phyloP scores from a whole-genome alignment of 1,284 basidiomycete species.

The Albatrellus sp. region DNA sequence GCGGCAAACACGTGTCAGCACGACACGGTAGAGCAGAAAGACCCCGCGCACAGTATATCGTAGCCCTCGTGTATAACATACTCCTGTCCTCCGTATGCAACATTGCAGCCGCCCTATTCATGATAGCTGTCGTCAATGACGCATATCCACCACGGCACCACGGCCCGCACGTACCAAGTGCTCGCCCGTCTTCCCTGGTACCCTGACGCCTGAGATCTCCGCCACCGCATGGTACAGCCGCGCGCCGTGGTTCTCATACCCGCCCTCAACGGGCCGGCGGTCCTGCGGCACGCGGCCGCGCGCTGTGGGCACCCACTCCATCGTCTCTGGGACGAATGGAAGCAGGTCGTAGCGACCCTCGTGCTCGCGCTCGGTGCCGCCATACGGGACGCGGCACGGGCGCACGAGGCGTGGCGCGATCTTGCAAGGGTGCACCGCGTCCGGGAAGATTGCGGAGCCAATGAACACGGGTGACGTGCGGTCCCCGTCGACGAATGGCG shows the following conservation, averaged over 20 bases:
- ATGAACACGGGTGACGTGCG: conserved; percentile 48
- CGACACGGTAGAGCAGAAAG: background rate
- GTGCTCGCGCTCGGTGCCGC: conserved; percentile 46
- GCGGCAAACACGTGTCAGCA: background rate
- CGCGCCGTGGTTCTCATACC: conserved; percentile 26
- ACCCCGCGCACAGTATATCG: conserved; percentile 37
- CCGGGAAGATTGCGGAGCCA: conserved; percentile 55
- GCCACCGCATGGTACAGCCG: conserved; percentile 27
- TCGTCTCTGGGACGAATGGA: conserved; percentile 47
- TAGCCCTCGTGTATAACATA: conserved; percentile 34
- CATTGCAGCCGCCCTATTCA: conserved; percentile 27
- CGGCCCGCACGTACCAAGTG: conserved; percentile 37
- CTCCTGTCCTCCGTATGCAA: conserved; percentile 30
- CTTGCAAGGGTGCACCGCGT: conserved; percentile 71
- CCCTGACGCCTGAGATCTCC: conserved; percentile 31
- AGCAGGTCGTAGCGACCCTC: conserved; percentile 57
- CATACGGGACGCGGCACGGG: conserved; percentile 48
- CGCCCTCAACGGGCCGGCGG: conserved; percentile 27
- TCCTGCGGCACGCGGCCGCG: conserved; percentile 43
- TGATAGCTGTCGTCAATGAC: conserved; percentile 3
- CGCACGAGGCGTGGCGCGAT: conserved; percentile 44
- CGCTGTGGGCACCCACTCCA: conserved; percentile 59
- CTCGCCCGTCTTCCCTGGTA: conserved; percentile 62
- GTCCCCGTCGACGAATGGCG: conserved; percentile 41
- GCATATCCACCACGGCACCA: conserved; percentile 11